Evolutionary conservation across 2,329 filamentous ascomycete genomes (phyloP), one percentile per base, ranked within the genome.

Genomic region (Claviceps sp.): DNA sequence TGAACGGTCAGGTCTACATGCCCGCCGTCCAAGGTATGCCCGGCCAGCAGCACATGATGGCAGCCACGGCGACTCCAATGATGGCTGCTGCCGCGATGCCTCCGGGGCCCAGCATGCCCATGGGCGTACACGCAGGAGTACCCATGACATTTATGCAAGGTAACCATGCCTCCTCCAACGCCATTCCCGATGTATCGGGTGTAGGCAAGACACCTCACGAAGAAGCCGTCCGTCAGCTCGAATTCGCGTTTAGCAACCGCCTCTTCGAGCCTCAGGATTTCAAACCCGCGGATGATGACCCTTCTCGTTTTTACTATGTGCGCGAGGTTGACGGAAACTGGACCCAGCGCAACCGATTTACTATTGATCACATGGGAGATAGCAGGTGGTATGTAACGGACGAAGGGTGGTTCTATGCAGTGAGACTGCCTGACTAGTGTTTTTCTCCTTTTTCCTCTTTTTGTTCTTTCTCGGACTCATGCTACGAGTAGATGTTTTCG

Each of bases 241-340:
- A 75, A 58, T 71, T 75, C 56, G 73, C 75, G n/a, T 61, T 72
- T 54, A 63, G 68, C 56, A 76, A 75, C 62, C 69, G 70, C 57
- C 67, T 76, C 57, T 72, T 75, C 57, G 73, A 79, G 63, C 73
- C 76, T 16, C 79, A 83, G 69, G 78, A 82, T 58, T 80, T 82
- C 62, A 78, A 81, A 65, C 81, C 81, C 2, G 71, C 73, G 19
- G 80, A 83, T 60, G 74, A 80, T 56, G 75, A 82, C 64, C 74
- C 76, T 41, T 72, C 71, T 45, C 77, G 79, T 56, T 76, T 78
- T 68, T 84, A 83, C 67, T 78, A 74, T 68, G 73, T 76, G 59
- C 75, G 78, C 53, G 79, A 84, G 66, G 65, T 77, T 57, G 78
- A 84, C 64, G 75, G 77, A 48, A 73, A 75, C 54, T 83, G 75